Base-by-base conservation (phyloP, 169 alveolate species). In the Plasmodium yoelii region DNA sequence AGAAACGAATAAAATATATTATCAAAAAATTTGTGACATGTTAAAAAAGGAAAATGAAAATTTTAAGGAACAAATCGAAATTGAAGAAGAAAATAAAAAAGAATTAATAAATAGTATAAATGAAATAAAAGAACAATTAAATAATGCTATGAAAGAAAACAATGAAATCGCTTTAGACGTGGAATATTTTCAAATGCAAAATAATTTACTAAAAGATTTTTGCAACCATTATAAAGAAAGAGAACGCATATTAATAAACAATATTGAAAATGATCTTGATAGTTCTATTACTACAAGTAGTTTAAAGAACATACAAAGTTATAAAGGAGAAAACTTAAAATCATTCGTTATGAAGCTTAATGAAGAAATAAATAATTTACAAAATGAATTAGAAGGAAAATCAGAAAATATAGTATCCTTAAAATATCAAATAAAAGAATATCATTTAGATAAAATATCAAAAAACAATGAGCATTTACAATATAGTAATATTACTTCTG, bases 111-210 rank as follows among this genome's bases (percentile, higher is more conserved):
- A 59, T 1, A 67, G 63, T 49, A 80, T 80, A 51, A 80, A 65
- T 5, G 84, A 80, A 64, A 55, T 80, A 24, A 68, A 60, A 46
- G 53, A 65, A 22, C 90, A 80, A 49, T 67, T 80, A 67, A 80
- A 28, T 59, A 55, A 80, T 22, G 24, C 65, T 46, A 53, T 80
- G 22, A 80, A 80, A 61, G 90, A 64, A 60, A 80, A 80, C 34
- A 55, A 64, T 47, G 90, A 80, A 80, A 80, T 80, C 1, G 60
- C 71, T 9, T 70, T 80, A 46, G 90, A 80, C 39, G 67, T 80
- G 26, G 90, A 80, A 19, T 80, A 24, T 42, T 67, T 80, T 9
- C 90, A 80, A 80, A 80, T 55, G 82, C 90, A 80, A 67, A 80
- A 80, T 55, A 49, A 61, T 4, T 6, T 80, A 28, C 39, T 80